Evolutionary conservation across 352 stramenopile genomes (phyloP).

Genomic region (Phytophthora pseudosyringae): DNA sequence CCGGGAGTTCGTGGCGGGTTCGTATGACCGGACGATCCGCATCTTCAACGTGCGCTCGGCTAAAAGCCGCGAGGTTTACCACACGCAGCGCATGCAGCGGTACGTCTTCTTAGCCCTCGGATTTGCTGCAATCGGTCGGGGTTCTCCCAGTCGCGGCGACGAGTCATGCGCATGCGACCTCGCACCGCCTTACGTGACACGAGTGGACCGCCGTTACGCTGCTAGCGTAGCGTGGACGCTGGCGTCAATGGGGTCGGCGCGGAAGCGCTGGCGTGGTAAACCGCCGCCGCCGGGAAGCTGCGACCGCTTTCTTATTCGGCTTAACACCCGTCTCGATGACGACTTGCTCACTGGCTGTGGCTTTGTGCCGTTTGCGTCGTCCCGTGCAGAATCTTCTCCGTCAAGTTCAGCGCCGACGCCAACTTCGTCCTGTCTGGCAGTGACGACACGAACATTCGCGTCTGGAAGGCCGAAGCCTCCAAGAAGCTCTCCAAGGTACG

Average conservation of each 20-base stretch:
- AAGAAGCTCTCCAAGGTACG: conserved; percentile 94
- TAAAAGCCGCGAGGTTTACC: conserved; percentile 95
- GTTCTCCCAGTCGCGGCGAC: conserved; percentile 1
- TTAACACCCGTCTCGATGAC: conserved; percentile 14
- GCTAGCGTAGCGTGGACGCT: conserved; percentile 13
- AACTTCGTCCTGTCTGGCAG: conserved; percentile 98
- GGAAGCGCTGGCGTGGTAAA: conserved; percentile 11
- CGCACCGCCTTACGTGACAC: conserved; percentile 19
- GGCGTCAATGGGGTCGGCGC: not conserved
- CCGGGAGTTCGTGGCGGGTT: conserved; percentile 97
- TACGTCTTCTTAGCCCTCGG: conserved; percentile 31
- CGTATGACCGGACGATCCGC: conserved; percentile 98
- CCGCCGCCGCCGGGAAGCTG: conserved; percentile 1
- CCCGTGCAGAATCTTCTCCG: conserved; percentile 71
- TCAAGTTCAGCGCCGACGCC: conserved; percentile 87
- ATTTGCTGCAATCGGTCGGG: not conserved
- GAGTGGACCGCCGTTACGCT: conserved; percentile 17
- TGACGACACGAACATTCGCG: conserved; percentile 99
- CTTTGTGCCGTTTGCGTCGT: conserved; percentile 3
- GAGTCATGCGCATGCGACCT: conserved; percentile 13
- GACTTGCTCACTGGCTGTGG: conserved; percentile 17
- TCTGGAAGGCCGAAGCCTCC: conserved; percentile 98
- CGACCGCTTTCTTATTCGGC: conserved; percentile 23
- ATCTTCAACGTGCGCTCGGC: conserved; percentile 94
- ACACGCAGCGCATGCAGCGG: conserved; percentile 99